Base-by-base conservation (phyloP, 148 eudicot species). In the Beta vulgaris region DNA sequence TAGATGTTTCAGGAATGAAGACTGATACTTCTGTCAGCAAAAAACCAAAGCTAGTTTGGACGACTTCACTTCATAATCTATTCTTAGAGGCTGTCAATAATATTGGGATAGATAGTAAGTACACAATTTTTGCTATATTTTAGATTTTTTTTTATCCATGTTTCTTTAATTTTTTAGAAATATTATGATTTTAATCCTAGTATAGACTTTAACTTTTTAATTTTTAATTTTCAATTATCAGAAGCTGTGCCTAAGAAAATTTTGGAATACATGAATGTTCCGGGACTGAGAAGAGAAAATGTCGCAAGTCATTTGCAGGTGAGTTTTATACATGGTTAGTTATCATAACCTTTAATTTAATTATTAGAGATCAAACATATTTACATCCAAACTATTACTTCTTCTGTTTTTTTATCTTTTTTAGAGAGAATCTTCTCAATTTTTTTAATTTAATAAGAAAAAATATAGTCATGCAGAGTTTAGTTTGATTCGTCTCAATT, bases 261-360 rank as follows among this genome's bases (percentile, higher is more conserved):
- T 68, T 37, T 87, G 13, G 87, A 88, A 69, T 34, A 42, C 34
- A 90, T 90, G 92, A 78, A 85, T 67, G 81, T 85, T 21, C 86
- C 84, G 0, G 90, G 90, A 39, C 44, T 88, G 43, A 80, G 77
- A 35, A 85, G 92, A 78, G 90, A 87, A 75, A 84, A 90, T 77
- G 80, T 90, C 0, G 90, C 92, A n/a, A 90, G 90, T 75, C 92
- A 90, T 80, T 77, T 88, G 77, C 95, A 90, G 88, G 94, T 90
- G 42, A 60, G 57, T 32, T 37, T 55, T 32, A 6, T 31, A 34
- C 7, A 4, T 25, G 29, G 32, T 57, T 57, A 11, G 25, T 57
- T 57, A 57, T 57, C 61, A 25, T 9, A 55, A n/a, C n/a, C n/a
- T n/a, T n/a, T 13, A 55, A 12, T 55, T 5, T 10, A 9, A 55